Evolutionary conservation across 768 basidiomycete genomes (phyloP), one percentile per base, ranked within the genome.

Genomic region (Pholiota conissans): DNA sequence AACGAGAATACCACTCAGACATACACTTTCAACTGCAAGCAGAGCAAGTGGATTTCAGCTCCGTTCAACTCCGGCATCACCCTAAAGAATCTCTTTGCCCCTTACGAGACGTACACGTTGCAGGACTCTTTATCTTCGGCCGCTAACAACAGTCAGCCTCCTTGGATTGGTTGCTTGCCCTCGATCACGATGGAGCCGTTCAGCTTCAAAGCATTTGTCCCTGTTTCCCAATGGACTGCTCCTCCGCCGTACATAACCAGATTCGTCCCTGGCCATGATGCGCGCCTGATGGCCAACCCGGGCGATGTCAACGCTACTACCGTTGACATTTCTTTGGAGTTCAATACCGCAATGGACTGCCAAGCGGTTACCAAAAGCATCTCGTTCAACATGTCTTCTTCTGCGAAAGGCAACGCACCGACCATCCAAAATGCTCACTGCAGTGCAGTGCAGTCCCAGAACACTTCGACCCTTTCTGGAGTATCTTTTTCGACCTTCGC

Each of bases 251-350:
- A 84, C 55, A 70, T 97, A 56, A 92, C 91, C 16, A 83, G 82
- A 53, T 96, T 96, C 72, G 68, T 72, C 2, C 95, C 95, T 0
- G 94, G 95, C 1, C 95, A 97, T 69, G 95, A 97, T 65, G 79
- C 85, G 40, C 89, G 95, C 40, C 74, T 93, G 35, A 65, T 79
- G 24, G 72, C 75, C 29, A 76, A 78, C 22, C 69, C 77, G 22
- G 69, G 71, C 16, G 80, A 79, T 18, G 69, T 79, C 24, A 73
- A 82, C 55, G 84, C 84, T 26, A 82, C 81, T 0, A 84, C 82
- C 7, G 70, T 92, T 52, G 74, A 87, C 60, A 83, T 97, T 54
- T 67, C 79, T 0, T 78, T 97, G 60, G 90, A 96, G 73, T 97
- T 92, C 74, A 94, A 87, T 62, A 70, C 76, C 6, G 68, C 63